These are phyloP conservation scores for California macrophylla DNA, from an alignment of 441 rosid genomes.

Conservation along the genomic window DNA sequence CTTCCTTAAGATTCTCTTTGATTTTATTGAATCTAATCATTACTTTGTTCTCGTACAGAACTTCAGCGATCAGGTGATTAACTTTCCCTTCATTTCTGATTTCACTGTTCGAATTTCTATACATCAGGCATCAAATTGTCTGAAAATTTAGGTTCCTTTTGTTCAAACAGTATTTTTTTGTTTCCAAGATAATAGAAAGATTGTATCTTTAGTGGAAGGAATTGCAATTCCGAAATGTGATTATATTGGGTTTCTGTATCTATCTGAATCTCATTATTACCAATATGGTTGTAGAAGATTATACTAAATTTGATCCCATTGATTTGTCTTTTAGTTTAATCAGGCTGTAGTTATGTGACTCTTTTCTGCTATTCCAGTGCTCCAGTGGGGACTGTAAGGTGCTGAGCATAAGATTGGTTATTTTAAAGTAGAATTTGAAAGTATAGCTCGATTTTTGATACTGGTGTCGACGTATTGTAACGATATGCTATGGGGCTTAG, in stretches of 20 bases:
- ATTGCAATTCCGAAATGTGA: background rate
- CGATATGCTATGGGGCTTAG: background rate
- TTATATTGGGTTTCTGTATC: background rate
- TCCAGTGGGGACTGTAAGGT: background rate
- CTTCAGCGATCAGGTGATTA: conserved; percentile 44
- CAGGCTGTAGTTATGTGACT: background rate
- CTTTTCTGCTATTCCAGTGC: background rate
- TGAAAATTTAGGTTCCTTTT: background rate
- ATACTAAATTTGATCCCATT: background rate
- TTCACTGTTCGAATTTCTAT: background rate
- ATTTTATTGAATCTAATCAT: conserved; percentile 28
- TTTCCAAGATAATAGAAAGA: background rate
- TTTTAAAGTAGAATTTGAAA: background rate
- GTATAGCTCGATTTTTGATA: background rate
- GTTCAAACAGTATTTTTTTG: background rate
- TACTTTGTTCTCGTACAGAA: conserved; percentile 24
- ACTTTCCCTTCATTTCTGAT: background rate
- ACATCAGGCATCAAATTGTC: background rate
- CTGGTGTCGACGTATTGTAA: background rate
- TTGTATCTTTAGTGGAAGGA: background rate
- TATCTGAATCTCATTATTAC: conserved; percentile 1
- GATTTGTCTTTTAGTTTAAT: background rate
- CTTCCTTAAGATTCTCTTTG: conserved; percentile 22
- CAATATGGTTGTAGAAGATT: background rate
- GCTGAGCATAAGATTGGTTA: background rate